phyloP scores from a whole-genome alignment of 2,329 filamentous ascomycete species.

The Curvularia verruculosa region DNA sequence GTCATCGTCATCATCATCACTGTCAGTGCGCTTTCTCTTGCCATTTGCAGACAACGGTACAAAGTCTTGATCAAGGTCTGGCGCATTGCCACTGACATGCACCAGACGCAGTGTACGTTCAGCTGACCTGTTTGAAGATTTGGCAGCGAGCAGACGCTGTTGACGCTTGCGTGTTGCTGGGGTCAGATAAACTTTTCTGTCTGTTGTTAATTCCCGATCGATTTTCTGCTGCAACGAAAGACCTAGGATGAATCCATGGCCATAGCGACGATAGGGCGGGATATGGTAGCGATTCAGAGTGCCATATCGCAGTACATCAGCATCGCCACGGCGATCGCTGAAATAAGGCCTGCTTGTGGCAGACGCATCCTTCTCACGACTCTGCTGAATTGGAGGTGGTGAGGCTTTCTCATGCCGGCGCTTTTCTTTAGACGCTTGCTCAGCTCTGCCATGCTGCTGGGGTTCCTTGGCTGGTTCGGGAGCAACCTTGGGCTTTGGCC shows the following conservation, averaged over 20 bases:
- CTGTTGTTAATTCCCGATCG: constrained; percentile 66
- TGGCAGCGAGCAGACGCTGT: constrained; percentile 53
- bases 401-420: constrained; percentile 27
- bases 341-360: constrained; percentile 26
- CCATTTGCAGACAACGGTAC: constrained; percentile 30
- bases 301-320: constrained; percentile 75
- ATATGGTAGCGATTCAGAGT: constrained; percentile 73
- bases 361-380: constrained; percentile 3
- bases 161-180: constrained; percentile 50
- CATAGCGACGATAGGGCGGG: constrained; percentile 72
- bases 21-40: constrained; percentile 31
- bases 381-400: constrained; percentile 40
- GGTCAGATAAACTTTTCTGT: constrained; percentile 51
- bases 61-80: constrained; percentile 34
- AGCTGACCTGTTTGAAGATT: constrained; percentile 24
- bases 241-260: constrained; percentile 74
- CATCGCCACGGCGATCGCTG: constrained; percentile 75
- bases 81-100: constrained; percentile 8
- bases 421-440: constrained; percentile 14
- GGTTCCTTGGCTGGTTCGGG: constrained; percentile 19
- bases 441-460: constrained; percentile 13
- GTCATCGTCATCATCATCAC: constrained; percentile 28
- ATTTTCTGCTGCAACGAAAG: constrained; percentile 66
- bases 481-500: constrained; percentile 53
- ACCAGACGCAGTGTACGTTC: constrained; percentile 41